Evolutionary conservation across 768 basidiomycete genomes (phyloP).

Genomic region (Mycena haematopus): DNA sequence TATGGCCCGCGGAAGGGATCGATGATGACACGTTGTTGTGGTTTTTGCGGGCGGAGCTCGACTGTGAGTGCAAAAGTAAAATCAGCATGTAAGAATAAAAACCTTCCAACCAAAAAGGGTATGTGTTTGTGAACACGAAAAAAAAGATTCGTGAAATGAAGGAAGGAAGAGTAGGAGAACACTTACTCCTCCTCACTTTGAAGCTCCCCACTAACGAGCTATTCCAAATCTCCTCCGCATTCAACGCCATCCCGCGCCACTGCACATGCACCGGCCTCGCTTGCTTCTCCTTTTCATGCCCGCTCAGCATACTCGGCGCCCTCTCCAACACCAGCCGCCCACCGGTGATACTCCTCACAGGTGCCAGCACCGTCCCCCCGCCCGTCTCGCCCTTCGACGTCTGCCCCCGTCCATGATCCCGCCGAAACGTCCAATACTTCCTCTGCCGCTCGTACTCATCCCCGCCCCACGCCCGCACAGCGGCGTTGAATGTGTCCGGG

Average conservation of each 20-base stretch:
- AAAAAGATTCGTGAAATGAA: too few species aligned
- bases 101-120: too few species aligned
- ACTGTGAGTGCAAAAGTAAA: slow-evolving; percentile 35
- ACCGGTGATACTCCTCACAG: slow-evolving; percentile 39
- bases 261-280: slow-evolving; percentile 35
- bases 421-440: slow-evolving; percentile 65
- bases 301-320: slow-evolving; percentile 1
- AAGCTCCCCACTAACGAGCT: slow-evolving; percentile 69
- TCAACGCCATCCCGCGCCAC: slow-evolving; percentile 58
- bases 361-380: slow-evolving; percentile 33
- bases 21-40: slow-evolving; percentile 73
- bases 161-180: background rate
- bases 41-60: slow-evolving; percentile 59
- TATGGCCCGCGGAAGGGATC: slow-evolving; percentile 60
- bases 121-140: too few species aligned
- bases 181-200: slow-evolving; percentile 60
- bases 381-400: slow-evolving; percentile 12
- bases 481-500: slow-evolving; percentile 50
- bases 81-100: too few species aligned
- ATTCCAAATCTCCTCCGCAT: slow-evolving; percentile 70
- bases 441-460: slow-evolving; percentile 50
- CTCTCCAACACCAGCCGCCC: slow-evolving; percentile 27
- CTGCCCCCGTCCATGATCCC: slow-evolving; percentile 48
- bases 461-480: slow-evolving; percentile 50
- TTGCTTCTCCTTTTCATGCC: slow-evolving; percentile 30